Evolutionary conservation across 2,329 filamentous ascomycete species (phyloP).

Genomic region (Nothophaeocryptopus gaeumannii): DNA sequence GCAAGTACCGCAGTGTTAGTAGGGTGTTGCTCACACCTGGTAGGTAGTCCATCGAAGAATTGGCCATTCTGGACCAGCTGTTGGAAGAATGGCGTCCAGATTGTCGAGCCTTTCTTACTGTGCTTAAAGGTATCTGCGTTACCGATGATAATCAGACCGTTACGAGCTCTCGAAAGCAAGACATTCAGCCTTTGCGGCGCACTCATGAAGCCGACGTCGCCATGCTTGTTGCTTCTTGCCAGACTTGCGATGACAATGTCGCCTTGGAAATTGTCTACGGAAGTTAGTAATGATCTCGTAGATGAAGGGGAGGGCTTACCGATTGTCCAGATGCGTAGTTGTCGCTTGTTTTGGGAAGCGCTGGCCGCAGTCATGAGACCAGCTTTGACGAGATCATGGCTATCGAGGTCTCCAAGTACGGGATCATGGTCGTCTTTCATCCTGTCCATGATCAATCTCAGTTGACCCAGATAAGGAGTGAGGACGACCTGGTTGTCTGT

Average conservation of each 20-base stretch:
- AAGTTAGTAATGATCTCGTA: too few species aligned
- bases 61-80: conserved; percentile 27
- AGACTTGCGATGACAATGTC: conserved; percentile 68
- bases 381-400: conserved; percentile 47
- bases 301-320: too few species aligned
- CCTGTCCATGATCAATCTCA: conserved; percentile 48
- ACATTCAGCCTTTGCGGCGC: conserved; percentile 69
- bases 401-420: conserved; percentile 58
- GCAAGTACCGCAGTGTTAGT: conserved; percentile 48
- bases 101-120: conserved; percentile 11
- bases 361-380: conserved; percentile 25
- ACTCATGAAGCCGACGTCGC: conserved; percentile 62
- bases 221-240: conserved; percentile 63
- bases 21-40: conserved; percentile 61
- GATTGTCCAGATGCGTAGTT: conserved; percentile 38
- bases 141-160: conserved; percentile 69
- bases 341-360: conserved; percentile 38
- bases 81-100: conserved; percentile 23
- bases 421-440: conserved; percentile 57
- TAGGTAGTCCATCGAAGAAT: conserved; percentile 55
- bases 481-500: conserved; percentile 64
- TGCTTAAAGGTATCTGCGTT: conserved; percentile 48
- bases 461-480: conserved; percentile 62
- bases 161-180: too few species aligned
- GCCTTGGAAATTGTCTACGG: conserved; percentile 78